Evolutionary conservation across 805 yeast species (phyloP).

Genomic region (Candida sithepensis): DNA sequence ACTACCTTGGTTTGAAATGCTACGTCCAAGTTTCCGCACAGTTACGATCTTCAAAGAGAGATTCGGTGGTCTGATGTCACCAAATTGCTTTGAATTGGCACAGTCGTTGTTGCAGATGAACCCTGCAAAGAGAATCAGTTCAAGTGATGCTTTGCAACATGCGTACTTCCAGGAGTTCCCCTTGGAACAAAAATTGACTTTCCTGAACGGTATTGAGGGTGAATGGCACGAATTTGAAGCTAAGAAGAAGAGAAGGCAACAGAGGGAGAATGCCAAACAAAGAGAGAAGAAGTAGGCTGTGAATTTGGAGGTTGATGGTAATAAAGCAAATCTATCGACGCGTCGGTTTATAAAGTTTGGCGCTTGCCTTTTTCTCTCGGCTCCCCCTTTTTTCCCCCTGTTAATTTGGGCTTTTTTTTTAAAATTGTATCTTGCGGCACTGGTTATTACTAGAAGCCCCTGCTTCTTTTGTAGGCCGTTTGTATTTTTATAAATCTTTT

Average conservation of each 20-base stretch:
- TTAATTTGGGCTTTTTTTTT: neutral
- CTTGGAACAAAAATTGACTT: constrained; percentile 51
- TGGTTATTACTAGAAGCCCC: too few species aligned
- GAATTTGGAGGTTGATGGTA: neutral
- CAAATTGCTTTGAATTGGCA: constrained; percentile 64
- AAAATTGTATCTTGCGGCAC: too few species aligned
- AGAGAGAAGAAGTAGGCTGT: constrained; percentile 14
- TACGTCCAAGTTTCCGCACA: constrained; percentile 51
- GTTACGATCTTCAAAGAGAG: constrained; percentile 37
- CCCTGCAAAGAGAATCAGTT: constrained; percentile 65
- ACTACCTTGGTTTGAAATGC: constrained; percentile 91
- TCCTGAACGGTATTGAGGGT: constrained; percentile 56
- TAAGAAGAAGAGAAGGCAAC: constrained; percentile 60
- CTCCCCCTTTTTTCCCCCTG: neutral
- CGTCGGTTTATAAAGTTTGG: neutral
- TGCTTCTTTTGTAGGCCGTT: neutral
- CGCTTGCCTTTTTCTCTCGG: neutral
- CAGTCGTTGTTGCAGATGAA: constrained; percentile 57
- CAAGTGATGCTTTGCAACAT: constrained; percentile 66
- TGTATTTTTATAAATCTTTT: neutral
- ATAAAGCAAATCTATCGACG: neutral
- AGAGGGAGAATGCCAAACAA: constrained; percentile 21
- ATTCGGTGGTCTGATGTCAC: constrained; percentile 41
- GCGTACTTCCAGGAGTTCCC: constrained; percentile 73
- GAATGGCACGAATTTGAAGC: constrained; percentile 99